Base-by-base conservation (phyloP, 768 basidiomycete species). In the Termitomyces sp. region DNA sequence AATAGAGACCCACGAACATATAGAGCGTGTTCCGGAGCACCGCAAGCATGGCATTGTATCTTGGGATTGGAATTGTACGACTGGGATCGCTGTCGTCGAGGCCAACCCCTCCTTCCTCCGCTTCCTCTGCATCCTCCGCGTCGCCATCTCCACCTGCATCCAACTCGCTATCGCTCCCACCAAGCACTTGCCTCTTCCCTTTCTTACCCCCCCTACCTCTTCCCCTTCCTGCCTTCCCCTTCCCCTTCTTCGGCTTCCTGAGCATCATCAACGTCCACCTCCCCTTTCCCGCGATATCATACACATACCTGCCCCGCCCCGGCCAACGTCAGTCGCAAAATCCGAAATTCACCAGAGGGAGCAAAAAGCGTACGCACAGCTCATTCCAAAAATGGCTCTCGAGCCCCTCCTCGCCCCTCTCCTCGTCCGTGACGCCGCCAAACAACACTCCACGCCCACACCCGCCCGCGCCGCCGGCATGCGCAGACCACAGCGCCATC, bases 391-490 rank as follows among this genome's bases (percentile, higher is more conserved):
- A 96, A 2, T 87, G 78, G 61, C 89, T 93, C 58, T 93, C 88
- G 62, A 97, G 69, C 3, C 81, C 84, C 66, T 97, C 95, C 69
- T 96, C 95, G 40, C 82, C 81, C 20, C 78, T 85, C 64, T 96
- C 94, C 61, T 93, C 90, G 61, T 97, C 94, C 4, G 85, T 88
- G 0, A 96, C 94, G 16, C 81, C 94, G 13, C 94, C 94, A 67
- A 95, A 97, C 52, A 94, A 69, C 2, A 97, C 75, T 3, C 41
- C 41, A 9, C 41, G 41, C 41, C 41, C 41, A 2, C 18, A 18
- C 7, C 40, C 40, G 40, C 40, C 40, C 16, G 41, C 41, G 4
- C n/a, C 41, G 18, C 40, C 40, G 1, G 2, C 40, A 7, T 85
- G 88, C 23, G 80, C 71, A 0, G 70, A 55, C 94, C 94, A 96